Percentiles rank a stretch among this genome's conserved stretches.
phyloP scores from a whole-genome alignment of 257 asterid species.

The Dorcoceras hygrometricum region DNA sequence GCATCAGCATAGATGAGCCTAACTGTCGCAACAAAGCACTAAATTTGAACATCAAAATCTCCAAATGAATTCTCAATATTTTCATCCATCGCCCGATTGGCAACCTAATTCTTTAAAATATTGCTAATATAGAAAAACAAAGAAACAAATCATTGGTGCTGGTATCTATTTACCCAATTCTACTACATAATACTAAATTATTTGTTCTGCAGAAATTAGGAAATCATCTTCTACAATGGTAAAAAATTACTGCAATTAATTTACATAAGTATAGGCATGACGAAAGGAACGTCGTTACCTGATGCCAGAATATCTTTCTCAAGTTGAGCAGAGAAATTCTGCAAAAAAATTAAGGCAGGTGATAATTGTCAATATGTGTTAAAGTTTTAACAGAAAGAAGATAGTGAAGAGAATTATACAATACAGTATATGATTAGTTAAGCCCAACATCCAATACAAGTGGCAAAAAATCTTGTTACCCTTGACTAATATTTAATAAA shows the following conservation, averaged over 20 bases:
- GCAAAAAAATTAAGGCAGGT: conserved; percentile 28
- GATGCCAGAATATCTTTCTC: conserved; percentile 86
- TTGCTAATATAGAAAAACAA: conserved; percentile 6
- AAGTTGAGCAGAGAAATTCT: conserved; percentile 86
- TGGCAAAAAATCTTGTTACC: neutral
- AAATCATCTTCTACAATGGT: neutral
- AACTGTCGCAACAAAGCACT: neutral
- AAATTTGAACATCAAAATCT: neutral
- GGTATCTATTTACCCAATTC: neutral
- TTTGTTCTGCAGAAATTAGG: neutral
- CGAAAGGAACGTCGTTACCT: conserved; percentile 44
- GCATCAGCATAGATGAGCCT: neutral
- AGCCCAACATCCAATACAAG: neutral
- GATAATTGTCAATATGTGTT: conserved; percentile 8
- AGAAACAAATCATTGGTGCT: neutral
- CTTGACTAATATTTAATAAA: neutral
- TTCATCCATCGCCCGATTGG: neutral
- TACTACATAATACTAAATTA: neutral
- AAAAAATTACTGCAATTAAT: neutral
- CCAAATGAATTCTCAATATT: neutral
- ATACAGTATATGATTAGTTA: neutral
- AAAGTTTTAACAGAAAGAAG: neutral
- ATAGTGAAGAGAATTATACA: neutral
- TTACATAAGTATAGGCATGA: conserved; percentile 17
- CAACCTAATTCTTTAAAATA: conserved; percentile 24